phyloP scores from a whole-genome alignment of 139 green algal species.

The Chlamydomonas sphaeroides region DNA sequence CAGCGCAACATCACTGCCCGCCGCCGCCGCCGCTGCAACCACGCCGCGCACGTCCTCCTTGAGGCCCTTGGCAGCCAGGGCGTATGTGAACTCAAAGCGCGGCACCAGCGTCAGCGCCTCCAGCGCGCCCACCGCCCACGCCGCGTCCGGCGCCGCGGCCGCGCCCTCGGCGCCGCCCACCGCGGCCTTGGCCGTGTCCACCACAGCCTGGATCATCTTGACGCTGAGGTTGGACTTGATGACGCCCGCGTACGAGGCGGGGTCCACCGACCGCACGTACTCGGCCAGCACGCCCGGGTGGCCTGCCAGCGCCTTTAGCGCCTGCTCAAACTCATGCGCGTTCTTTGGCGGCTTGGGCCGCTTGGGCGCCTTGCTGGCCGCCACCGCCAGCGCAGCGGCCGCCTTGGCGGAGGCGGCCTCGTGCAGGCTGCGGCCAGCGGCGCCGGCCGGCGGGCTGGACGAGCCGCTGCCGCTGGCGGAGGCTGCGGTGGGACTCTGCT shows the following conservation, averaged over 20 bases:
- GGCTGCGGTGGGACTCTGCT: not conserved
- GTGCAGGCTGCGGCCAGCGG: not conserved
- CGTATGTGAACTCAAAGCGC: slow-evolving; percentile 29
- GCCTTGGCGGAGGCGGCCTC: slow-evolving; percentile 11
- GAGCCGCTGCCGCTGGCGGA: not conserved
- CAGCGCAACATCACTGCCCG: not conserved
- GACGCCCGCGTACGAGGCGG: not conserved
- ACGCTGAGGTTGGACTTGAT: slow-evolving; percentile 28
- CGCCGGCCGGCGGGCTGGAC: not conserved
- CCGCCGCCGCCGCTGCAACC: slow-evolving; percentile 4
- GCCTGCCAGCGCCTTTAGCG: slow-evolving; percentile 19
- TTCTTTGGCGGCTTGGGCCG: slow-evolving; percentile 24
- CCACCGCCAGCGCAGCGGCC: slow-evolving; percentile 9
- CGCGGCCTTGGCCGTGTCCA: not conserved
- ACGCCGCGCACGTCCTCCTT: slow-evolving; percentile 26
- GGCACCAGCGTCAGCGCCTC: slow-evolving; percentile 23
- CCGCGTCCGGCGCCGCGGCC: not conserved
- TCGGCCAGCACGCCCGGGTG: slow-evolving; percentile 19
- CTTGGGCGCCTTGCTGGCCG: not conserved
- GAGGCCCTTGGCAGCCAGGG: not conserved
- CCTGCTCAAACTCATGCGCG: slow-evolving; percentile 39
- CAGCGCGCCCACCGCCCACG: not conserved
- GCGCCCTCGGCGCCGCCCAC: not conserved
- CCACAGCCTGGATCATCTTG: not conserved
- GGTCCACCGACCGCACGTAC: slow-evolving; percentile 14